A percentile compares a stretch with the other conserved stretches of the same genome.
Conservation (phyloP, 2,329 filamentous ascomycete species). For the Sodiomyces alkalinus region DNA sequence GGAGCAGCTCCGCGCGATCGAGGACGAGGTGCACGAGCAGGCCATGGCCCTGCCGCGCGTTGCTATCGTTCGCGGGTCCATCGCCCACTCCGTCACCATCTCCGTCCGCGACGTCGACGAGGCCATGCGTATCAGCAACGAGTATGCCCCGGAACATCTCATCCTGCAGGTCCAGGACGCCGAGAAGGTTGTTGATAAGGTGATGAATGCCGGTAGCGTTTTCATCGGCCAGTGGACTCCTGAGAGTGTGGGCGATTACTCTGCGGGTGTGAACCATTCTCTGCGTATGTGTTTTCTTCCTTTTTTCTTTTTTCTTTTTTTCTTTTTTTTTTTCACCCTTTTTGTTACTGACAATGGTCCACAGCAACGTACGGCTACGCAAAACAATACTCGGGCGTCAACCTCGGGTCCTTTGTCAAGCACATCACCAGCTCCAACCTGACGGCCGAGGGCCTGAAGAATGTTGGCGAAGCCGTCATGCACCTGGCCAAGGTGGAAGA, state of each 20-base stretch:
- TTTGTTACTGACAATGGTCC: slow-evolving; percentile 3
- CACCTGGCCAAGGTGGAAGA: slow-evolving; percentile 88
- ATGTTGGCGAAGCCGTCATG: slow-evolving; percentile 85
- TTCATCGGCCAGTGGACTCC: slow-evolving; percentile 96
- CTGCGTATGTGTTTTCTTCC: slow-evolving; percentile 53
- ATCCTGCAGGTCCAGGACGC: slow-evolving; percentile 80
- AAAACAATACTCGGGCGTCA: slow-evolving; percentile 96
- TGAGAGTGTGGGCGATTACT: slow-evolving; percentile 96
- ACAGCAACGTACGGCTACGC: slow-evolving; percentile 93
- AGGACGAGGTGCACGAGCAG: slow-evolving; percentile 80
- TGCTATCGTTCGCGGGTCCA: slow-evolving; percentile 81
- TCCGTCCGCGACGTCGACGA: slow-evolving; percentile 55
- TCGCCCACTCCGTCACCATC: slow-evolving; percentile 83
- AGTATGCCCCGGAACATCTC: slow-evolving; percentile 90
- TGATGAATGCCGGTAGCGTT: slow-evolving; percentile 89
- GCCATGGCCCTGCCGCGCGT: slow-evolving; percentile 77
- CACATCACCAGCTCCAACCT: slow-evolving; percentile 93
- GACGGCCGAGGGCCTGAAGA: slow-evolving; percentile 68
- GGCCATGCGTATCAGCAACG: slow-evolving; percentile 73
- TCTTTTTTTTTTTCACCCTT: slow-evolving; percentile 35
- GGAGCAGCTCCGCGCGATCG: slow-evolving; percentile 62
- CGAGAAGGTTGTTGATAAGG: slow-evolving; percentile 55
- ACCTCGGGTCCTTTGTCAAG: slow-evolving; percentile 89
- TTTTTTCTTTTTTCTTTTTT: background rate
- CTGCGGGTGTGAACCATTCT: slow-evolving; percentile 93